Base-by-base conservation (phyloP, 129 eudicot genomes). In the Silybum marianum region DNA sequence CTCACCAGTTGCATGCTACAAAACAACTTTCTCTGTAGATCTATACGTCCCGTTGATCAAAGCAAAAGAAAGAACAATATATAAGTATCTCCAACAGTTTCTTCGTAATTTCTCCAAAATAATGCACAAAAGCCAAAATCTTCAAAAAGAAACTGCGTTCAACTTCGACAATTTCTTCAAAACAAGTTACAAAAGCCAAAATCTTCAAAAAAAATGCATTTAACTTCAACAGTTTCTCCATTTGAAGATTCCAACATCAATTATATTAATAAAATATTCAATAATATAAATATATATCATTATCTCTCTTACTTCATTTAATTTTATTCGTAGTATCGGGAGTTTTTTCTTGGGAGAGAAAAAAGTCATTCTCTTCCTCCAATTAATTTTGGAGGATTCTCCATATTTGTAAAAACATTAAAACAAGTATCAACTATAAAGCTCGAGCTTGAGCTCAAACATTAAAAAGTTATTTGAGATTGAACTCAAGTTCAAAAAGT, bases 1-100 rank as follows among this genome's bases (percentile, higher is more conserved):
- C 89, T 89, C 78, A 90, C 99, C 91, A 95, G 87, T 84, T 92
- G 99, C 93, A 95, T 95, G 92, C 98, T 95, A 83, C 98, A 92
- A 80, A 95, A 95, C 89, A 95, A 78, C 80, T 91, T 95, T 77
- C 99, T 85, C 83, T 95, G 97, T 42, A 95, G 86, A 77, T 95
- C 98, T 72, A 95, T 92, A 78, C 99, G 99, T 82, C 98, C 98
- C 92, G 89, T 48, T 7, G 16, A 68, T n/a, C n/a, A 36, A 42
- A 76, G 9, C 8, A 16, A 40, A 38, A n/a, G 19, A 38, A 46
- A 7, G 34, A 51, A 70, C 6, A 54, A n/a, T n/a, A 14, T 14
- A 54, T 13, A 19, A 48, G 60, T 19, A 48, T 3, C n/a, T 48
- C 19, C 60, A 48, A 48, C 60, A 14, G n/a, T n/a, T n/a, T n/a